phyloP scores from a whole-genome alignment of 2,329 filamentous ascomycete species.

The Hymenoscyphus occultus region DNA sequence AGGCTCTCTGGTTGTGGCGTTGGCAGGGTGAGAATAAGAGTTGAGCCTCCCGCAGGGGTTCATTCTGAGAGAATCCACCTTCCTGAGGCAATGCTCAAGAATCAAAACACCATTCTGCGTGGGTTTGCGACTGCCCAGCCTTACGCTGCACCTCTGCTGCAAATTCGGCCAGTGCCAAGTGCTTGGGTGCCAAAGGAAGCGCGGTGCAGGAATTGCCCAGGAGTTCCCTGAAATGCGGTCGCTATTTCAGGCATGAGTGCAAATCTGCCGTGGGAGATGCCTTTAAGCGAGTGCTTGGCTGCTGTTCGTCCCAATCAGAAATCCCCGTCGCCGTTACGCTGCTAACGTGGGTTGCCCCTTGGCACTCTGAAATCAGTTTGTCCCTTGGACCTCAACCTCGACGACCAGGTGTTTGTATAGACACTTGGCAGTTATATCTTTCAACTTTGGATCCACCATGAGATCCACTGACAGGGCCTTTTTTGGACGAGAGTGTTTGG shows the following conservation, averaged over 20 bases:
- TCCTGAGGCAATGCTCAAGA: conserved; percentile 2
- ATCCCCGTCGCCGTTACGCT: conserved; percentile 6
- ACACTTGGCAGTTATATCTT: conserved; percentile 23
- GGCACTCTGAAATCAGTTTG: conserved; percentile 16
- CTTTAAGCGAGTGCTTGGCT: conserved; percentile 14
- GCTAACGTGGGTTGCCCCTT: conserved; percentile 20
- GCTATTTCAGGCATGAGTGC: conserved; percentile 12
- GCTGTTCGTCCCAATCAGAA: conserved; percentile 18
- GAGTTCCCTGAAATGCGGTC: background rate
- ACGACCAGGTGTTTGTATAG: conserved; percentile 17
- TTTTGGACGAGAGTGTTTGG: conserved; percentile 18
- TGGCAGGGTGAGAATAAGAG: background rate
- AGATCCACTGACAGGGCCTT: conserved; percentile 11
- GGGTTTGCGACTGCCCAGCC: conserved; percentile 10
- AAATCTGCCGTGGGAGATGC: conserved; percentile 9
- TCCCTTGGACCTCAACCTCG: conserved; percentile 16
- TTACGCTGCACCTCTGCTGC: conserved; percentile 1
- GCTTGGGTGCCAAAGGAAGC: background rate
- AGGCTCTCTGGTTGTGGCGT: background rate
- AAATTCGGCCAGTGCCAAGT: background rate
- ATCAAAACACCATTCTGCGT: conserved; percentile 7
- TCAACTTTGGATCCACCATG: conserved; percentile 15
- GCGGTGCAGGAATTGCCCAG: background rate
- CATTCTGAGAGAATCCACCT: conserved; percentile 6
- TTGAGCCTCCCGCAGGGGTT: background rate